A percentile compares a stretch with the other conserved stretches of the same genome.
These are phyloP conservation scores for Vigna mungo DNA, from an alignment of 306 rosid genomes.

Conservation along the genomic window DNA sequence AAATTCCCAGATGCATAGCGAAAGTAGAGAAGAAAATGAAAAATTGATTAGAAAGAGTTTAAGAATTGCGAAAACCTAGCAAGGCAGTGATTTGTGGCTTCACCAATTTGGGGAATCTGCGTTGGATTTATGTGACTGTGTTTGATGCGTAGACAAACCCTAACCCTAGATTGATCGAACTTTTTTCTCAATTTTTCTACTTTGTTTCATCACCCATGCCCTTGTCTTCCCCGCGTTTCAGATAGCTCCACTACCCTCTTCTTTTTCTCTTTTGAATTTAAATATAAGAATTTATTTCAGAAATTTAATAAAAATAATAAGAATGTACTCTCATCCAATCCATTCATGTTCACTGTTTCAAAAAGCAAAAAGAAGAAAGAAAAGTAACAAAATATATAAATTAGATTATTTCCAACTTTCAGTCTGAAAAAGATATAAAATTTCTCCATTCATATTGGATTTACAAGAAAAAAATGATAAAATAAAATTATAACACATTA, in stretches of 20 bases:
- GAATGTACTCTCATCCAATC: not conserved
- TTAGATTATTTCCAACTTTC: not conserved
- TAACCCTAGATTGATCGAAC: slow-evolving; percentile 34
- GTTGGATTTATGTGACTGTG: not conserved
- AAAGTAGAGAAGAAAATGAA: not conserved
- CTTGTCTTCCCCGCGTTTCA: slow-evolving; percentile 20
- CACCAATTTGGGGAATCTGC: slow-evolving; percentile 32
- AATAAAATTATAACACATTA: no score
- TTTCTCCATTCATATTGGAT: no score
- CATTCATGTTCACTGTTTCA: not conserved
- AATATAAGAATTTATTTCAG: not conserved
- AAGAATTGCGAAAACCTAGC: slow-evolving; percentile 22
- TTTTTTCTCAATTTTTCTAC: slow-evolving; percentile 6
- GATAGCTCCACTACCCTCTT: slow-evolving; percentile 11
- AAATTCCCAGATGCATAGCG: not conserved
- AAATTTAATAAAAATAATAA: not conserved
- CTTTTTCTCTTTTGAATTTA: slow-evolving; percentile 5
- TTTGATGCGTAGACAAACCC: slow-evolving; percentile 21
- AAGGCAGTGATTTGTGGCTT: slow-evolving; percentile 11
- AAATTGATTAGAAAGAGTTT: slow-evolving; percentile 12
- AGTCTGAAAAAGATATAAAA: not conserved
- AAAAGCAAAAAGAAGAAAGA: not conserved
- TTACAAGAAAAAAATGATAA: no score
- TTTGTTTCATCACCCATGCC: not conserved
- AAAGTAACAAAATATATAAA: not conserved